Evolutionary conservation across 2,329 filamentous ascomycete species (phyloP), one percentile per base, ranked within the genome.

Genomic region (Eutypella sp.): DNA sequence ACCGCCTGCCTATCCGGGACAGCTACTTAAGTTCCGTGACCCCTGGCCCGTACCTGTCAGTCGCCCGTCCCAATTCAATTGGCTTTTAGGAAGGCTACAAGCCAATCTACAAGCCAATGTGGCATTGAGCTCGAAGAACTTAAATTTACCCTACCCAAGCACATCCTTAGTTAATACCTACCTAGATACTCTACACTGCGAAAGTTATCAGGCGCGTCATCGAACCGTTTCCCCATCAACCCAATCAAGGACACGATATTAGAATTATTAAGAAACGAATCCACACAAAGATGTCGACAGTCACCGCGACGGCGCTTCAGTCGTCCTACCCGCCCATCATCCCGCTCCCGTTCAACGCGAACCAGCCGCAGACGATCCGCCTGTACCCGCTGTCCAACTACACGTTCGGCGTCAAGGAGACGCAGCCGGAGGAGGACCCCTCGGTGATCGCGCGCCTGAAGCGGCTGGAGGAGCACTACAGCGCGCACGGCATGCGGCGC

Each of bases 381-480:
- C 81, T 99, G 22, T 97, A 91, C 64, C 93, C 93, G 27, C 80
- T 99, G 41, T 96, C 90, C 56, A 99, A 97, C 76, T 99, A 99
- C 76, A 97, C 93, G 20, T 97, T 99, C 62, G 92, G 92, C 52
- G 95, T 95, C 50, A 99, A 99, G 71, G 93, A 97, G 74, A 95
- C 88, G 19, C 93, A 99, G 66, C 93, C 92, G 2, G 93, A 99
- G 69, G 93, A 99, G 69, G 93, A 99, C 61, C 91, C 92, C 0
- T 96, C 90, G 0, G 93, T 99, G 2, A 81, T 96, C 47, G 91
- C 93, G 46, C 87, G 93, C 2, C 75, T 99, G 54, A 91, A 92
- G 73, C 84, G 93, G 8, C 78, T 99, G n/a, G 90, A 97, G 67
- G 91, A 97, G 65, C 91, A 99, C 70, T 99, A 95, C 67, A 76